phyloP scores from a whole-genome alignment of 495 filamentous ascomycete genomes.

The Trichoderma asperelloides region DNA sequence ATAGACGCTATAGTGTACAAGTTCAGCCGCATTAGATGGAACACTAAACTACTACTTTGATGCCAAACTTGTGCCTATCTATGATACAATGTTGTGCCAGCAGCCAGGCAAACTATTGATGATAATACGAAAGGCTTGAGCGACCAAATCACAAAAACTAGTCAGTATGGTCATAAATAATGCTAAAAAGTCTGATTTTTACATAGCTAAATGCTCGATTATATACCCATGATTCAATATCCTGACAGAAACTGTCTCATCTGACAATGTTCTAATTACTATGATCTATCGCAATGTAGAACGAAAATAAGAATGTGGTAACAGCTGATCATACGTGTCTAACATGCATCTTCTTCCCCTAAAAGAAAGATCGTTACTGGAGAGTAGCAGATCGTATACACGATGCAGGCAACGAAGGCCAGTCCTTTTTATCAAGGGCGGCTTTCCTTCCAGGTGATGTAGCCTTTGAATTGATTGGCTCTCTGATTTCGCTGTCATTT shows the following conservation, averaged over 20 bases:
- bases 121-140: no score
- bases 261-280: not conserved
- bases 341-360: not conserved
- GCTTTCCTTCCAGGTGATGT: not conserved
- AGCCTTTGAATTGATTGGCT: not conserved
- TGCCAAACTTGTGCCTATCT: not conserved
- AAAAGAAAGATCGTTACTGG: not conserved
- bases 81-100: not conserved
- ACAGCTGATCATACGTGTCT: no score
- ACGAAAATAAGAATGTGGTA: not conserved
- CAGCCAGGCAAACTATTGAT: no score
- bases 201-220: not conserved
- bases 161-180: no score
- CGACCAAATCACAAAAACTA: no score
- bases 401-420: not conserved
- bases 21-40: not conserved
- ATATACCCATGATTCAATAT: not conserved
- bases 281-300: not conserved
- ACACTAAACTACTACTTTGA: not conserved
- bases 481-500: not conserved
- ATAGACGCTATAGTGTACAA: not conserved
- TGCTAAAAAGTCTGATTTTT: no score
- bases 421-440: not conserved
- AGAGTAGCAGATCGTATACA: not conserved
- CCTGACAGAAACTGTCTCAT: not conserved